Base-by-base conservation (phyloP, 148 eudicot genomes). In the Amaranthus palmeri region DNA sequence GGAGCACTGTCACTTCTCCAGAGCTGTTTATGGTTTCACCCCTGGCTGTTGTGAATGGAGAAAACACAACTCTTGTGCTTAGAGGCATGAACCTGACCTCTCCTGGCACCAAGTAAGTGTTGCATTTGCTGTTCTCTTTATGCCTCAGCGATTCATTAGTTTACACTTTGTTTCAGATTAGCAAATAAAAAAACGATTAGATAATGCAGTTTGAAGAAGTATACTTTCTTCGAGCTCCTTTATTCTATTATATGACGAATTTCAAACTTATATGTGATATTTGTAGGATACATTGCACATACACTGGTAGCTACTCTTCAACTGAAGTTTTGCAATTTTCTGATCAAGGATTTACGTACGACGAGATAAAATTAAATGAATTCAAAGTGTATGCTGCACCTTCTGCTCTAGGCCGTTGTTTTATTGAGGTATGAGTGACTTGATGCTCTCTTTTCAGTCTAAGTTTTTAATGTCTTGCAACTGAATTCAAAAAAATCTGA, bases 41-140 rank as follows among this genome's bases (percentile, higher is more conserved):
- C 51, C 76, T 91, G 75, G 97, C 97, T 58, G 82, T 91, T 84
- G 93, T 91, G 63, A 73, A 80, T 78, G 97, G 93, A 60, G 81
- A 87, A 81, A 83, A 80, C 55, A 82, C 86, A 45, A 72, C 88
- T 74, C 83, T 91, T 71, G 13, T 74, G 13, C 78, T 91, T 62
- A 87, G 80, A 77, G 93, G 93, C 60, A 75, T 86, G 75, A 85
- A 84, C 76, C 74, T 91, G 75, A 74, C 78, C 36, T 69, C 61
- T 18, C 55, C 68, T 65, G 82, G 78, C 48, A 74, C 82, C 8
- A 74, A 79, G 82, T 79, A 70, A 70, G 82, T 63, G 67, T 4
- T 45, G 44, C 65, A 41, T 69, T 69, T 69, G 18, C 56, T 48
- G 36, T 11, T 54, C n/a, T 36, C 25, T 9, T 9, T 13, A 47